phyloP scores from a whole-genome alignment of 2,329 filamentous ascomycete species.

The Arthrobotrys megalospora region DNA sequence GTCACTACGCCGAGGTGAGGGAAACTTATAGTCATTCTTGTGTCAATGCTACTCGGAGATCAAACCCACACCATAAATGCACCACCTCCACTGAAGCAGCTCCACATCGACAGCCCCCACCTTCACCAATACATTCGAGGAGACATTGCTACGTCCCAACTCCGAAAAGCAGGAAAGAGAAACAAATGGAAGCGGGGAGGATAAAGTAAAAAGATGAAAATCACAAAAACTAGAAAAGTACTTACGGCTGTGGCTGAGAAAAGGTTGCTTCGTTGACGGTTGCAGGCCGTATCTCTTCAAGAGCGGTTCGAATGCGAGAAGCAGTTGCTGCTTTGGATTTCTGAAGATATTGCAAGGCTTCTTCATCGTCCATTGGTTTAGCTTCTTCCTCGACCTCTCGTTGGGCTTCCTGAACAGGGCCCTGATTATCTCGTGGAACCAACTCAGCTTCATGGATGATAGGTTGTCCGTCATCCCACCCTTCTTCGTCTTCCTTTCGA shows the following conservation, averaged over 20 bases:
- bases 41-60: too few species aligned
- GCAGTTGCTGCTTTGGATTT: background rate
- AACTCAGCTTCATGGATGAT: conserved; percentile 22
- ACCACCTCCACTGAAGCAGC: too few species aligned
- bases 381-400: conserved; percentile 6
- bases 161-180: too few species aligned
- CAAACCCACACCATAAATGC: too few species aligned
- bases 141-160: too few species aligned
- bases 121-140: too few species aligned
- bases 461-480: conserved; percentile 42
- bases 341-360: conserved; percentile 18
- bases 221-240: too few species aligned
- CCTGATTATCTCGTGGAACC: background rate
- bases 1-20: too few species aligned
- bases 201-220: too few species aligned
- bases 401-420: background rate
- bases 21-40: too few species aligned
- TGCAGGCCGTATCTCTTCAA: background rate
- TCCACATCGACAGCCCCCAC: too few species aligned
- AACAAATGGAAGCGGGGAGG: too few species aligned
- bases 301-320: background rate
- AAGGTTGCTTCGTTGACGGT: background rate
- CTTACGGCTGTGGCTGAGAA: background rate
- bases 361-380: conserved; percentile 18
- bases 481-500: conserved; percentile 8